phyloP scores from a whole-genome alignment of 768 basidiomycete genomes.

The Amanita subjunquillea region DNA sequence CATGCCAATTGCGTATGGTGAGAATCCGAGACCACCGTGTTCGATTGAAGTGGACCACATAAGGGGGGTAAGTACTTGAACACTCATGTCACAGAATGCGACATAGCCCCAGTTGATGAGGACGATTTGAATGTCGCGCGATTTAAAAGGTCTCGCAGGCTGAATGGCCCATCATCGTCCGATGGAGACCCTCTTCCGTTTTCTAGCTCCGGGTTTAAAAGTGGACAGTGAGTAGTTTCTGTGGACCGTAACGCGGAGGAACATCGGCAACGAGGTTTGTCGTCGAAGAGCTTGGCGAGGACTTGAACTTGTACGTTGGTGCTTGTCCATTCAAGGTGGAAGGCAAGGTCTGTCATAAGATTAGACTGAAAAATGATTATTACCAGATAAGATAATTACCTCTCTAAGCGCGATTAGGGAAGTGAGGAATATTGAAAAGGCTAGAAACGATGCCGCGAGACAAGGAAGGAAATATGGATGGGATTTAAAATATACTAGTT shows the following conservation, averaged over 20 bases:
- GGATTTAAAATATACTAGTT: constrained; percentile 13
- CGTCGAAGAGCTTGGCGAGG: background rate
- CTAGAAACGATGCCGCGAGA: constrained; percentile 14
- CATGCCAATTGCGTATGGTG: constrained; percentile 40
- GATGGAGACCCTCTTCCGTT: background rate
- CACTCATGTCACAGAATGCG: background rate
- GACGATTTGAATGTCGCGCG: background rate
- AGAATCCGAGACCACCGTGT: constrained; percentile 46
- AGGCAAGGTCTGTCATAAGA: background rate
- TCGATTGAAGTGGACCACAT: constrained; percentile 37
- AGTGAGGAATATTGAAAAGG: constrained; percentile 13
- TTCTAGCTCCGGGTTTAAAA: background rate
- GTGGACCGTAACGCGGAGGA: background rate
- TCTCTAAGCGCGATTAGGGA: constrained; percentile 17
- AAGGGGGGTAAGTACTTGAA: constrained; percentile 12
- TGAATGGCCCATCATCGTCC: background rate
- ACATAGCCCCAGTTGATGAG: background rate
- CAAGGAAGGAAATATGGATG: constrained; percentile 30
- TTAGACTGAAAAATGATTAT: background rate
- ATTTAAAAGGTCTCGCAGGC: background rate
- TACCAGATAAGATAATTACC: constrained; percentile 6
- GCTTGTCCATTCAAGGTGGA: background rate
- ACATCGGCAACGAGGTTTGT: background rate
- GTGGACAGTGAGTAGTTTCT: background rate
- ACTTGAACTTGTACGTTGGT: background rate